phyloP scores from a whole-genome alignment of 805 yeast genomes.

The Candida coquimbonensis region DNA sequence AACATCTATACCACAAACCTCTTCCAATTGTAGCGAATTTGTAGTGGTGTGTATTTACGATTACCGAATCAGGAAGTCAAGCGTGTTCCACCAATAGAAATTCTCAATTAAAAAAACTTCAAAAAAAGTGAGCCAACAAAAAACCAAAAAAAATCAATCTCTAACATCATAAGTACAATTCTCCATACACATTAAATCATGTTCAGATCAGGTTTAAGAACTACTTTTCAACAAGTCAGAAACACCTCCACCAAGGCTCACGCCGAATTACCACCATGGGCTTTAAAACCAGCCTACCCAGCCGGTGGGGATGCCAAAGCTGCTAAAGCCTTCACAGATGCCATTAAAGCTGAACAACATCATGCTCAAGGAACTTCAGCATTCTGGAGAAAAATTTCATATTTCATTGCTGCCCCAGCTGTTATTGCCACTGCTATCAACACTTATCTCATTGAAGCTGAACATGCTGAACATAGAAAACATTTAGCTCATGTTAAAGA shows the following conservation, averaged over 20 bases:
- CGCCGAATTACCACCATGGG: slow-evolving; percentile 32
- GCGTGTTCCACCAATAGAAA: slow-evolving; percentile 12
- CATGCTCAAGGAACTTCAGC: slow-evolving; percentile 75
- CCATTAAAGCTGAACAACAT: slow-evolving; percentile 56
- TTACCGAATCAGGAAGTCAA: slow-evolving; percentile 18
- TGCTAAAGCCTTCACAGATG: slow-evolving; percentile 59
- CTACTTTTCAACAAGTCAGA: slow-evolving; percentile 16
- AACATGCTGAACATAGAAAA: slow-evolving; percentile 86
- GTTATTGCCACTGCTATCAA: slow-evolving; percentile 70
- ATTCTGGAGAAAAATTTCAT: slow-evolving; percentile 82
- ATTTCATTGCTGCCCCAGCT: slow-evolving; percentile 77
- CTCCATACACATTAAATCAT: slow-evolving; percentile 21
- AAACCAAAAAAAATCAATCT: neutral
- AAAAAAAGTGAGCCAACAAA: slow-evolving; percentile 10
- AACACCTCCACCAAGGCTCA: slow-evolving; percentile 15
- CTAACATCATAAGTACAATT: neutral
- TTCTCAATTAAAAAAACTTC: neutral
- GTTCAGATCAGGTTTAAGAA: slow-evolving; percentile 37
- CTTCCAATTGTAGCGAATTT: too few relatives aligned
- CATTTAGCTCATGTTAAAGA: slow-evolving; percentile 65
- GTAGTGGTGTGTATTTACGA: neutral
- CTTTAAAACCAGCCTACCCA: slow-evolving; percentile 42
- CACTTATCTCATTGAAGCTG: slow-evolving; percentile 74
- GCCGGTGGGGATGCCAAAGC: slow-evolving; percentile 32
- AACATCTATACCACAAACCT: neutral